Percentiles rank a stretch among this genome's conserved stretches.
Evolutionary conservation across 208 protist species (phyloP).

Genomic region (Acanthamoeba sp.): DNA sequence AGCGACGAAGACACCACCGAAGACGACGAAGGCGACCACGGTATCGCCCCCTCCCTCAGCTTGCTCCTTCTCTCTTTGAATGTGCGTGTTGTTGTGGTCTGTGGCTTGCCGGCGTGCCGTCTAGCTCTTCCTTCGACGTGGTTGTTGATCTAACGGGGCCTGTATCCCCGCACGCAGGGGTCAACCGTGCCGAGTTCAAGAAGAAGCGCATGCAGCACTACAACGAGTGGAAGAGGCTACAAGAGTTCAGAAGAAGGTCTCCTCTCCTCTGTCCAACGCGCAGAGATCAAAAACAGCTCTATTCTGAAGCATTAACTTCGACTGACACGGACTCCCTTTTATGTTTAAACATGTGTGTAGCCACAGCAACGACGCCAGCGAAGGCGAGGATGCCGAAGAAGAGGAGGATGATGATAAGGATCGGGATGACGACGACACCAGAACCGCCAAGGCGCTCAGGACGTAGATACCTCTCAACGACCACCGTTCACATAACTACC

Average conservation of each 20-base stretch:
- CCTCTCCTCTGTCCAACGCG: not conserved
- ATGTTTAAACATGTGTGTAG: not conserved
- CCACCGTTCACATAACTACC: too few relatives aligned
- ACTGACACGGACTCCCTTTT: too few relatives aligned
- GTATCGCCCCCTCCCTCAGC: not conserved
- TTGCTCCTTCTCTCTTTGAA: too few relatives aligned
- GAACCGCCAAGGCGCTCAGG: constrained; percentile 22
- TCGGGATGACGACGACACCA: constrained; percentile 51
- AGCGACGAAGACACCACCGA: constrained; percentile 48
- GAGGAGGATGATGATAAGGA: constrained; percentile 46
- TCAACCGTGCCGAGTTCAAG: not conserved
- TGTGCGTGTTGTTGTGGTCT: not conserved
- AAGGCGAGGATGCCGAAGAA: constrained; percentile 2
- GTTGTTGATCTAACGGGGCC: not conserved
- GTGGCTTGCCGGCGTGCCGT: not conserved
- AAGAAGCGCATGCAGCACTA: constrained; percentile 54
- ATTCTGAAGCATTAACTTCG: too few relatives aligned
- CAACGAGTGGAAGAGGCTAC: constrained; percentile 66
- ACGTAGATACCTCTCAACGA: not conserved
- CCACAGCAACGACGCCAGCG: constrained; percentile 42
- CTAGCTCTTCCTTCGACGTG: too few relatives aligned
- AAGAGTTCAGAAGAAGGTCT: constrained; percentile 66
- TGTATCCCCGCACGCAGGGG: not conserved
- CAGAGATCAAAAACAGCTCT: too few relatives aligned
- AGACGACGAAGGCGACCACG: not conserved